Evolutionary conservation across 2,329 filamentous ascomycete genomes (phyloP), one percentile per base, ranked within the genome.

Genomic region (Tolypocladium pustulatum): DNA sequence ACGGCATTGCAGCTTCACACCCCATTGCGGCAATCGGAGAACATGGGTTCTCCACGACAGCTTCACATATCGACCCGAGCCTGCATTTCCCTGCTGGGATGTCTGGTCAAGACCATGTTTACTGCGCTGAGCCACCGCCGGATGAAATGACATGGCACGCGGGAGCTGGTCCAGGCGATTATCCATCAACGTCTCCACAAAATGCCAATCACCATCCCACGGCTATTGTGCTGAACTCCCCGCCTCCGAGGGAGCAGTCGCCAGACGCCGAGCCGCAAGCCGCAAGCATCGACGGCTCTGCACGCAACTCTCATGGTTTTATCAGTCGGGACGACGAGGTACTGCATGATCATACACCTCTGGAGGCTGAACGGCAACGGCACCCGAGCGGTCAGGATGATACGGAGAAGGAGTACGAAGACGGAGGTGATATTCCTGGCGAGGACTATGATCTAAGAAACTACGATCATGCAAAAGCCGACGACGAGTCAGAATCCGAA

Each of bases 401-500:
- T n/a, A 59, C 55, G 49, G 65, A 65, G 58, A 61, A 61, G 51
- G 66, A 66, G 53, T 62, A 65, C 53, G 61, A 61, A 25, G 66
- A 70, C 56, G 66, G 64, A 22, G 65, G 65, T 1, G 68, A 71
- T 20, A 58, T 66, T 25, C 62, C 65, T 40, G 70, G 71, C 15
- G 69, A 72, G 37, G 71, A 72, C 58, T 72, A 72, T 32, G 69
- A 72, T 53, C 61, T 72, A 34, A 61, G 69, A 54, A 71, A 71
- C 43, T 72, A 72, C 57, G 67, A 68, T 53, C 61, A 63, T 46
- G 63, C 70, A 34, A 67, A 64, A 40, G 67, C 69, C 53, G 71
- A 73, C 30, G 72, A 71, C 22, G 71, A 73, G 10, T 54, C 60
- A 27, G 60, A 63, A 22, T 63, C 60, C 2, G 60, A 58, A 5